Percentiles rank a stretch among this genome's conserved stretches.
Conservation (phyloP, 2,329 filamentous ascomycete species). For the Verticillium tricorpus region DNA sequence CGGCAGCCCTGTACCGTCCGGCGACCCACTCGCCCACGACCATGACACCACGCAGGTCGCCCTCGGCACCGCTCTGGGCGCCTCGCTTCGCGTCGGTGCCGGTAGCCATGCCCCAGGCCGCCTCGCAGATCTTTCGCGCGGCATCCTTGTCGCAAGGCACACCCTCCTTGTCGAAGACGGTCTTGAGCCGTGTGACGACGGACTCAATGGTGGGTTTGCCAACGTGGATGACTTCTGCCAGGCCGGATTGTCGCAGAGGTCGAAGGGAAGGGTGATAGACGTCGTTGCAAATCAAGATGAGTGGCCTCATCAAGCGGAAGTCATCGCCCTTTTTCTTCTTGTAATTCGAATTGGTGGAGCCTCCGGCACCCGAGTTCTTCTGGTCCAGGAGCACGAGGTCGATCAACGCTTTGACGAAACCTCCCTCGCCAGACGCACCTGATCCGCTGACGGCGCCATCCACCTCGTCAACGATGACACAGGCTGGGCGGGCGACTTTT, state of each 20-base stretch:
- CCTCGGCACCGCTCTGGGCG: conserved; percentile 62
- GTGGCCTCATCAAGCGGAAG: conserved; percentile 79
- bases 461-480: conserved; percentile 93
- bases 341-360: conserved; percentile 21
- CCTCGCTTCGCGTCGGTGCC: conserved; percentile 66
- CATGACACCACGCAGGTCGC: conserved; percentile 77
- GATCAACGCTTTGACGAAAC: conserved; percentile 91
- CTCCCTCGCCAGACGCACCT: conserved; percentile 76
- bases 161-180: conserved; percentile 83
- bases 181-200: conserved; percentile 75
- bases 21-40: conserved; percentile 87
- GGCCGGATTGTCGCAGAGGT: conserved; percentile 74
- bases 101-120: conserved; percentile 73
- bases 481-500: conserved; percentile 80
- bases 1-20: conserved; percentile 55
- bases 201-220: conserved; percentile 85
- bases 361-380: conserved; percentile 52
- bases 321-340: conserved; percentile 76
- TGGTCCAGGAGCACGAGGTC: conserved; percentile 85
- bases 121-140: conserved; percentile 77
- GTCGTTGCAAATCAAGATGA: conserved; percentile 96
- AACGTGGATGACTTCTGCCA: conserved; percentile 89
- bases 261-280: conserved; percentile 88
- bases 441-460: conserved; percentile 87
- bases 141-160: conserved; percentile 87